Conservation (phyloP, 1,284 basidiomycete species). For the Afroboletus lepidellus region DNA sequence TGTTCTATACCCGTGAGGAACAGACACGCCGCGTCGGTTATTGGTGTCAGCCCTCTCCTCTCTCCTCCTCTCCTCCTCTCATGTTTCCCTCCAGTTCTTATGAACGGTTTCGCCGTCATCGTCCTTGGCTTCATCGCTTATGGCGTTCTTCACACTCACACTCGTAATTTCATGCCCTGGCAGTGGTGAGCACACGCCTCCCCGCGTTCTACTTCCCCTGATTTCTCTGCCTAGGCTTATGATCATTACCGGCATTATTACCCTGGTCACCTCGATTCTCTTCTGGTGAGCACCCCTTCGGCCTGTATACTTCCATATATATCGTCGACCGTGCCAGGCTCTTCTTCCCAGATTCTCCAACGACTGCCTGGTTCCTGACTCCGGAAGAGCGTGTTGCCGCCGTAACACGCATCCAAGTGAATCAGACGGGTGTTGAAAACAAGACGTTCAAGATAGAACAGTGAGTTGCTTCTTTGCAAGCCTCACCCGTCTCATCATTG, state of each 20-base stretch:
- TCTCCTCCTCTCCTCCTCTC: conserved; percentile 5
- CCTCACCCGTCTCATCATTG: conserved; percentile 10
- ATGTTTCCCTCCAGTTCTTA: conserved; percentile 43
- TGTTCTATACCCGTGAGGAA: conserved; percentile 79
- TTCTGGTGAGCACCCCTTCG: conserved; percentile 44
- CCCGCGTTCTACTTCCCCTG: background rate
- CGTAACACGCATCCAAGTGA: conserved; percentile 62
- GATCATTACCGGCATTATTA: conserved; percentile 60
- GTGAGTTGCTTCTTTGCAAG: conserved; percentile 38
- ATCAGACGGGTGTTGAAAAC: conserved; percentile 76
- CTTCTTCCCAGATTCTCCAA: conserved; percentile 75
- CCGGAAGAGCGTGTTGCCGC: conserved; percentile 64
- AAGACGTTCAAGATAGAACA: conserved; percentile 78
- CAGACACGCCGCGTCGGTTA: conserved; percentile 73
- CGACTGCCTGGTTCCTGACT: conserved; percentile 69
- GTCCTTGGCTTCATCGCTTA: conserved; percentile 63
- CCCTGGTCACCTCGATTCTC: conserved; percentile 54
- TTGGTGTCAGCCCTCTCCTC: conserved; percentile 55
- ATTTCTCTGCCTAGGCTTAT: conserved; percentile 45
- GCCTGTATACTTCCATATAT: conserved; percentile 3
- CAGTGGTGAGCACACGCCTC: conserved; percentile 41
- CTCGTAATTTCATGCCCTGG: conserved; percentile 48
- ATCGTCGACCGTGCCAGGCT: conserved; percentile 42
- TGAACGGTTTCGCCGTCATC: conserved; percentile 64
- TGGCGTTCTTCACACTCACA: conserved; percentile 48